Conservation (phyloP, 306 rosid species). For the cucumber (Cucumis sativus) region Cucumber_9930_V3 NC_026659.2:26504501-26505000, state of each 20-base stretch:
- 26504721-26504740: not conserved
- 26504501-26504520: conserved; percentile 29
- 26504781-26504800: conserved; percentile 7
- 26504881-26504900: too few relatives aligned
- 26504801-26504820: not conserved
- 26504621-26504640: not conserved
- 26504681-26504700: not conserved
- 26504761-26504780: not conserved
- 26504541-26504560: conserved; percentile 4
- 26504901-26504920: too few relatives aligned
- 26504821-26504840: not conserved
- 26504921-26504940: too few relatives aligned
- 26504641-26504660: not conserved
- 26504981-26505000: too few relatives aligned
- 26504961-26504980: too few relatives aligned
- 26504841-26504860: not conserved
- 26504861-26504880: not conserved
- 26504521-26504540: not conserved
- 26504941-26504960: too few relatives aligned
- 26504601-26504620: not conserved
- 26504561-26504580: conserved; percentile 36
- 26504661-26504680: not conserved
- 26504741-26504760: not conserved
- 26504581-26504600: conserved; percentile 19
- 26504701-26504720: not conserved